Conservation (phyloP, 495 filamentous ascomycete species). For the Penicillium dipodomyicola region DNA sequence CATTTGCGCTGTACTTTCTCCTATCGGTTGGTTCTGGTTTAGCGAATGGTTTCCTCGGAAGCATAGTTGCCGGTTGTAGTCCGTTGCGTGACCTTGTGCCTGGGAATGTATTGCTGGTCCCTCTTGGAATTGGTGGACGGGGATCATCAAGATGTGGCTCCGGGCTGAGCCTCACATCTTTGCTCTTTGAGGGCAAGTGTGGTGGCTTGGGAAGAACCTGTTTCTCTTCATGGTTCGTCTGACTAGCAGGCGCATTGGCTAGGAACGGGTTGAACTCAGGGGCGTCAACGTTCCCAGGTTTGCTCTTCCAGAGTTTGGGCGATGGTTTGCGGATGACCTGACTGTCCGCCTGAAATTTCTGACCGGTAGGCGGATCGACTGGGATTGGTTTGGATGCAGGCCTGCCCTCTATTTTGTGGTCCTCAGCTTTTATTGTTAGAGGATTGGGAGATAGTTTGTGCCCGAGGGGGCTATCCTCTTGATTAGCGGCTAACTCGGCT, state of each 20-base stretch:
- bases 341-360: neutral
- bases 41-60: neutral
- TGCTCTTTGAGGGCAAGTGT: neutral
- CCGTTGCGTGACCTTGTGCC: neutral
- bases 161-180: neutral
- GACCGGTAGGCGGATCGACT: neutral
- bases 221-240: neutral
- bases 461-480: neutral
- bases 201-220: neutral
- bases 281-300: neutral
- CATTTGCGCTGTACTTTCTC: neutral
- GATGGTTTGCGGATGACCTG: neutral
- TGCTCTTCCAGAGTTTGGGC: neutral
- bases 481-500: neutral
- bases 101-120: neutral
- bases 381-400: neutral
- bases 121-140: neutral
- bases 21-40: neutral
- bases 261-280: neutral
- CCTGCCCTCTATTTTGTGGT: neutral
- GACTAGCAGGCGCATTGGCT: neutral
- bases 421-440: neutral
- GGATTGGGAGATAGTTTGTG: neutral
- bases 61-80: neutral
- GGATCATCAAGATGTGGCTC: neutral